These are phyloP conservation scores for Tolypocladium sp. DNA, from an alignment of 2,329 filamentous ascomycete genomes.

Conservation along the genomic window DNA sequence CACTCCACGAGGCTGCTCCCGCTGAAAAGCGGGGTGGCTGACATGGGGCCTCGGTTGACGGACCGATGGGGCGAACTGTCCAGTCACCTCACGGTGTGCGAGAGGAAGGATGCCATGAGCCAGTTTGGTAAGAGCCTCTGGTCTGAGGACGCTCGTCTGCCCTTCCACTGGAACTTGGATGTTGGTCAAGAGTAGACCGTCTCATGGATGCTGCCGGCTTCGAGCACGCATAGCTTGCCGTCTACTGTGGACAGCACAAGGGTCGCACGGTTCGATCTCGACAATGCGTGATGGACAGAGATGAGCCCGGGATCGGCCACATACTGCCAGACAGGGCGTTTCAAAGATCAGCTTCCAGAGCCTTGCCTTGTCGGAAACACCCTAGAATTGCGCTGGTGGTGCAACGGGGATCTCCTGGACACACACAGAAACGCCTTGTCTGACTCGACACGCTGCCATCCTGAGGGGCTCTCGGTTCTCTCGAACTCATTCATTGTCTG, in stretches of 20 bases:
- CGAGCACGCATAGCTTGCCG: slow-evolving; percentile 7
- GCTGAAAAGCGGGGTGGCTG: slow-evolving; percentile 41
- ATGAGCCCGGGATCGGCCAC: slow-evolving; percentile 36
- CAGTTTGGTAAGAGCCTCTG: slow-evolving; percentile 65
- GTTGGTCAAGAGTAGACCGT: slow-evolving; percentile 37
- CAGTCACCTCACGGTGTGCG: slow-evolving; percentile 47
- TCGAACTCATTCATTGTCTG: slow-evolving; percentile 8
- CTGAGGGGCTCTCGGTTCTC: slow-evolving; percentile 36
- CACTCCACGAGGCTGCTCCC: slow-evolving; percentile 23
- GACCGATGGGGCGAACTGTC: slow-evolving; percentile 43
- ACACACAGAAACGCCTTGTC: slow-evolving; percentile 35
- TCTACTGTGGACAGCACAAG: slow-evolving; percentile 7
- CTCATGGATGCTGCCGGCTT: slow-evolving; percentile 21
- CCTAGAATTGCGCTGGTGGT: slow-evolving; percentile 15
- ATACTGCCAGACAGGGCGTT: slow-evolving; percentile 36
- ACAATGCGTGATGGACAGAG: slow-evolving; percentile 12
- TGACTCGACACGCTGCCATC: slow-evolving; percentile 26
- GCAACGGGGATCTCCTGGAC: slow-evolving; percentile 29
- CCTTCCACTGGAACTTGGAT: slow-evolving; percentile 53
- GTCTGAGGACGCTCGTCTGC: slow-evolving; percentile 68
- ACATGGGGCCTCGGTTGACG: slow-evolving; percentile 24
- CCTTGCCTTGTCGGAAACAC: slow-evolving; percentile 36
- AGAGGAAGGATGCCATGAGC: slow-evolving; percentile 64
- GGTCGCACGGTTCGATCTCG: slow-evolving; percentile 11
- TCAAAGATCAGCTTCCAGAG: slow-evolving; percentile 18